Percentiles rank a stretch among this genome's conserved stretches.
These are phyloP conservation scores for Allomyces arbusculus DNA, from an alignment of 192 early-diverging fungal species.

Conservation along the genomic window DNA sequence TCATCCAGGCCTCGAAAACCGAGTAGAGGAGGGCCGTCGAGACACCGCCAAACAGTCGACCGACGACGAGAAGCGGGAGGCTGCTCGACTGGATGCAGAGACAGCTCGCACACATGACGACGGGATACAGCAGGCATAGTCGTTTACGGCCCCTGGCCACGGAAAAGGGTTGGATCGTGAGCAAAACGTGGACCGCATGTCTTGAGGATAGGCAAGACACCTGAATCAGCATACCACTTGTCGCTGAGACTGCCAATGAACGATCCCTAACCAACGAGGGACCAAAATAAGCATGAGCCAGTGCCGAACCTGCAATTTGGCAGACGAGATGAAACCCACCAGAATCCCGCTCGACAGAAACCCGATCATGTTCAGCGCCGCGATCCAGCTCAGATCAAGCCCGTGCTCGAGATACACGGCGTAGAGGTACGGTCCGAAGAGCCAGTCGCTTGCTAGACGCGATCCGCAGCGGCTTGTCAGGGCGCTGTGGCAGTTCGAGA, in stretches of 20 bases:
- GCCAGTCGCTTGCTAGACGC: neutral
- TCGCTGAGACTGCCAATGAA: neutral
- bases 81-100: slow-evolving; percentile 12
- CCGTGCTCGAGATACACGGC: neutral
- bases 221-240: neutral
- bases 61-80: slow-evolving; percentile 15
- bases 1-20: slow-evolving; percentile 30
- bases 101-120: slow-evolving; percentile 17
- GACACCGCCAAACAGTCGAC: slow-evolving; percentile 23
- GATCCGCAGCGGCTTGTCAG: too few species aligned
- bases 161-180: too few species aligned
- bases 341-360: neutral
- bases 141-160: slow-evolving; percentile 14
- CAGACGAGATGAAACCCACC: neutral
- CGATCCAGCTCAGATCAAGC: neutral
- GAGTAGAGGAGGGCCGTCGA: slow-evolving; percentile 23
- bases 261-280: neutral
- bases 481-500: too few species aligned
- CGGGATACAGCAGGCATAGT: slow-evolving; percentile 15
- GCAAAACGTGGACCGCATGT: too few species aligned
- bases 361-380: neutral
- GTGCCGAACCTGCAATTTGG: too few species aligned
- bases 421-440: neutral
- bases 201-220: too few species aligned
- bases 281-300: too few species aligned